A percentile compares a stretch with the other conserved stretches of the same genome.
Evolutionary conservation across 1,284 basidiomycete genomes (phyloP).

Genomic region (Rhodotorula sp.): DNA sequence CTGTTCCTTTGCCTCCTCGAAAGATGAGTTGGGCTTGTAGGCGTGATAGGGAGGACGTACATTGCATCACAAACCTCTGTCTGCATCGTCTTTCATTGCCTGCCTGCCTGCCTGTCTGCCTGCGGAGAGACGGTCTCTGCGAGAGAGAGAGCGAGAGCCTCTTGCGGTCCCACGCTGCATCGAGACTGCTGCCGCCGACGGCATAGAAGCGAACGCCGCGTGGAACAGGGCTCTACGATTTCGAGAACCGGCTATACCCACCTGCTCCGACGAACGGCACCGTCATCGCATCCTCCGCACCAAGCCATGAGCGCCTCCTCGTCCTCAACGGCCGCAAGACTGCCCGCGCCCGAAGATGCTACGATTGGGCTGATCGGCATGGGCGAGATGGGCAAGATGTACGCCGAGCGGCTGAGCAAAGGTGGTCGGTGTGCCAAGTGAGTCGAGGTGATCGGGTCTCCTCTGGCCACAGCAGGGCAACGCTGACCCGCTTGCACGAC

Average conservation of each 20-base stretch:
- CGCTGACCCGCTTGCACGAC: constrained; percentile 1
- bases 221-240: no score
- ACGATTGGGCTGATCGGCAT: constrained; percentile 51
- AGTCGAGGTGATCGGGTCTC: constrained; percentile 38
- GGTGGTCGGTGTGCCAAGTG: constrained; percentile 79
- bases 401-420: constrained; percentile 69
- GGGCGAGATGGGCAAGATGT: constrained; percentile 87
- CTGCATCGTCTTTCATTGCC: background rate
- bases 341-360: constrained; percentile 5
- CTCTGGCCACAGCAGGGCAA: background rate
- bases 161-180: background rate
- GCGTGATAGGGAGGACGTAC: constrained; percentile 9
- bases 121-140: background rate
- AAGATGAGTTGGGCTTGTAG: constrained; percentile 12
- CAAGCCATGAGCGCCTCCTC: no score
- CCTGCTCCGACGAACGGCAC: no score
- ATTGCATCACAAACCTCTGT: background rate
- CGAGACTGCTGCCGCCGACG: background rate
- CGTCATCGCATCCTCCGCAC: no score
- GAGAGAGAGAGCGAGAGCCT: background rate
- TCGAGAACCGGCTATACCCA: no score
- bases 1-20: background rate
- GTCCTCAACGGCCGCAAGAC: background rate
- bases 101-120: background rate
- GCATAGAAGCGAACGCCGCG: background rate